phyloP scores from a whole-genome alignment of 116 monocot species.

The Cymodocea nodosa region DNA sequence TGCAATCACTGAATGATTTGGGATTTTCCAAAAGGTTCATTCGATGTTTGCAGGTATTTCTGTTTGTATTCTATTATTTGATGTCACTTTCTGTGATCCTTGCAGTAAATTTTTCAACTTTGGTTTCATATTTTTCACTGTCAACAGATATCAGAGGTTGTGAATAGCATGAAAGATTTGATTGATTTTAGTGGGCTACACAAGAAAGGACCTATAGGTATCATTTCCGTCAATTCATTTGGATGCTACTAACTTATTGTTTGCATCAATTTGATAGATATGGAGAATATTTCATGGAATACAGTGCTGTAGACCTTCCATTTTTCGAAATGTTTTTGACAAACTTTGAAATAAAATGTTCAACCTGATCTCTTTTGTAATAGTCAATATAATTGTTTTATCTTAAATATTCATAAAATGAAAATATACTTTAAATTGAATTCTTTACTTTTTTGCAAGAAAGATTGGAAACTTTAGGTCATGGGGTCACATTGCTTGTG shows the following conservation, averaged over 20 bases:
- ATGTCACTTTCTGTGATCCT: neutral
- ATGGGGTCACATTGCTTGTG: no score
- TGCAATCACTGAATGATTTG: slow-evolving; percentile 83
- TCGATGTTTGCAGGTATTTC: slow-evolving; percentile 72
- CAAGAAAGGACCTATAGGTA: slow-evolving; percentile 85
- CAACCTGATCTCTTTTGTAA: no score
- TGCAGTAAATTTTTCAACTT: neutral
- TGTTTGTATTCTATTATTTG: neutral
- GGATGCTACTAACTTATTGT: neutral
- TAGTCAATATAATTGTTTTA: no score
- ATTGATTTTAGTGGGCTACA: slow-evolving; percentile 68
- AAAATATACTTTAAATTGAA: no score
- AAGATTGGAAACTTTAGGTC: neutral
- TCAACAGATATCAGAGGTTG: slow-evolving; percentile 86
- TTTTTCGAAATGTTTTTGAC: no score
- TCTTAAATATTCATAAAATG: no score
- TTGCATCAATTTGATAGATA: neutral
- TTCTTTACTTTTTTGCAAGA: no score
- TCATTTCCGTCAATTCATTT: neutral
- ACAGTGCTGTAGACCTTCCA: no score
- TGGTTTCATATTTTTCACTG: neutral
- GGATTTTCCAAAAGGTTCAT: slow-evolving; percentile 98
- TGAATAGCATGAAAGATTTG: slow-evolving; percentile 95
- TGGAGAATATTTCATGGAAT: neutral
- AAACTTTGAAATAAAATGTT: no score